A percentile compares a stretch with the other conserved stretches of the same genome.
phyloP scores from a whole-genome alignment of 2,329 filamentous ascomycete species.

The Fusarium protoensiforme region DNA sequence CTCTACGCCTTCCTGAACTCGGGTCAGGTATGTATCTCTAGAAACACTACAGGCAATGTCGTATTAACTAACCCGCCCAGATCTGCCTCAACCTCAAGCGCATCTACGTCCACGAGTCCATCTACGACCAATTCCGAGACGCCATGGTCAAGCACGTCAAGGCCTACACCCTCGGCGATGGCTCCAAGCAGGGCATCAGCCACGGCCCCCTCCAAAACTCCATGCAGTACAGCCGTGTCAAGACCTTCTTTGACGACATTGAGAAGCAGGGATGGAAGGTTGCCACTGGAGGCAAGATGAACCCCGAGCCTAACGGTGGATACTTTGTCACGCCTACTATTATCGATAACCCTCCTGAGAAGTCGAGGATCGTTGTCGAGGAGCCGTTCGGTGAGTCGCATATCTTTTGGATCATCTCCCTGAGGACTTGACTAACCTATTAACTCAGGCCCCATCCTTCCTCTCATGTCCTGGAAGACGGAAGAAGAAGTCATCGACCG shows the following conservation, averaged over 20 bases:
- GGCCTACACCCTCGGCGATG: slow-evolving; percentile 59
- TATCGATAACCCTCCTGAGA: slow-evolving; percentile 68
- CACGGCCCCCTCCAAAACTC: slow-evolving; percentile 72
- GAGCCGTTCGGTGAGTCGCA: slow-evolving; percentile 57
- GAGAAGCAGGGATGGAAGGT: slow-evolving; percentile 56
- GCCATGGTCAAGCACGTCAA: slow-evolving; percentile 51
- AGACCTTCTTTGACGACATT: slow-evolving; percentile 60
- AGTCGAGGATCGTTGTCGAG: slow-evolving; percentile 65
- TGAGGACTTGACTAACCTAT: not conserved
- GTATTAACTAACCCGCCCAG: not conserved
- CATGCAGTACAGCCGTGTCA: slow-evolving; percentile 70
- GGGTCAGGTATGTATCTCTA: slow-evolving; percentile 48
- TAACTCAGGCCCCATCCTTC: slow-evolving; percentile 64
- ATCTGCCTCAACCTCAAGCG: slow-evolving; percentile 60
- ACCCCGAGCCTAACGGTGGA: slow-evolving; percentile 50
- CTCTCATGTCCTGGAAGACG: slow-evolving; percentile 68
- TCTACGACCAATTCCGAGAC: slow-evolving; percentile 66
- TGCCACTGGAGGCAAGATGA: slow-evolving; percentile 46
- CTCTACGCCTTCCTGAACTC: slow-evolving; percentile 66
- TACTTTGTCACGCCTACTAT: slow-evolving; percentile 70
- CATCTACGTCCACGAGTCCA: slow-evolving; percentile 69
- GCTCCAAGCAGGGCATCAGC: slow-evolving; percentile 46
- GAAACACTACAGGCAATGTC: not conserved
- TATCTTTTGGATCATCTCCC: no score
- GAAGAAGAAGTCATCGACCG: slow-evolving; percentile 70